A percentile compares a stretch with the other conserved stretches of the same genome.
Conservation (phyloP, 2,329 filamentous ascomycete genomes). For the Phaeosphaeriaceae sp. region DNA sequence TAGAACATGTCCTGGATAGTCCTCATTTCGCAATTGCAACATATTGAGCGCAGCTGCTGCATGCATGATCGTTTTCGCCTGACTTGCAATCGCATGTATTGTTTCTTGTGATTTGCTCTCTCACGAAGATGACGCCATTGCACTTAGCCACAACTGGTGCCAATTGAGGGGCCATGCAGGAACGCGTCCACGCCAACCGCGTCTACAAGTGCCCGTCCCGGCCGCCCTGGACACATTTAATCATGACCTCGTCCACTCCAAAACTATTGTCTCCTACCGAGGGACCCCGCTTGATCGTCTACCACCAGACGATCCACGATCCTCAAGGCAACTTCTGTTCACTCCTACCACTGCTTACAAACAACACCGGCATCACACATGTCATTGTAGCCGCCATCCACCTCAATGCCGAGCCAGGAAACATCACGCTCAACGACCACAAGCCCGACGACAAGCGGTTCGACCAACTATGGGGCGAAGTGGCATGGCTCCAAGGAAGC, state of each 20-base stretch:
- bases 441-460: constrained; percentile 71
- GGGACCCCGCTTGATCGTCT: constrained; percentile 59
- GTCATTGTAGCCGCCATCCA: constrained; percentile 88
- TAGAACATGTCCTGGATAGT: constrained; percentile 16
- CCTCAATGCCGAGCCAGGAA: constrained; percentile 71
- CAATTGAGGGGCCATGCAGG: constrained; percentile 14
- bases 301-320: constrained; percentile 71
- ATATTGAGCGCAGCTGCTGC: constrained; percentile 1
- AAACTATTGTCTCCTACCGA: constrained; percentile 44
- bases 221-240: background rate
- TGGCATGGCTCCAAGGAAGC: constrained; percentile 71
- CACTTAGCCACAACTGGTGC: constrained; percentile 33
- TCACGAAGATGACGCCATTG: background rate
- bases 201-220: background rate
- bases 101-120: background rate
- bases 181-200: constrained; percentile 4
- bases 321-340: constrained; percentile 63
- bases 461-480: constrained; percentile 79
- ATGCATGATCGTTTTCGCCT: background rate
- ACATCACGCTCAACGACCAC: constrained; percentile 82
- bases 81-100: too few relatives aligned
- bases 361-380: constrained; percentile 74
- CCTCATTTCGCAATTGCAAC: background rate
- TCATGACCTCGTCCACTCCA: constrained; percentile 38
- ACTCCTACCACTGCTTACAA: constrained; percentile 66